Conservation (phyloP, 441 rosid species). For the Pelargonium australe region DNA sequence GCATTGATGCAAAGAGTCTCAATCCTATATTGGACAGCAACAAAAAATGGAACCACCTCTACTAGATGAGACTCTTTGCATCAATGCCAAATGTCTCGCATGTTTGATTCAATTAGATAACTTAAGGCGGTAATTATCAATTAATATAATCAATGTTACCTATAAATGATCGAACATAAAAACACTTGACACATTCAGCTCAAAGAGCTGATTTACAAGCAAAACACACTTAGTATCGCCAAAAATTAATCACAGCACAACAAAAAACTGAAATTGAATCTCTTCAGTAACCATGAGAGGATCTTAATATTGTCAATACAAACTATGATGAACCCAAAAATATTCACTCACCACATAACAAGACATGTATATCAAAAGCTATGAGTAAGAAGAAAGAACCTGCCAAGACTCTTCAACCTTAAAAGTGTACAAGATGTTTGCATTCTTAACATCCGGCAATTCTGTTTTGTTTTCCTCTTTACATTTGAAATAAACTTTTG, state of each 20-base stretch:
- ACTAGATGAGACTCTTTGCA: no score
- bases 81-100: no score
- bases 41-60: no score
- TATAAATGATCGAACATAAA: not conserved
- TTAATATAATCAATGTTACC: not conserved
- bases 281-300: no score
- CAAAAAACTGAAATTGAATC: no score
- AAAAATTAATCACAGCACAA: not conserved
- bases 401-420: constrained; percentile 89
- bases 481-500: constrained; percentile 70
- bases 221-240: not conserved
- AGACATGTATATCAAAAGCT: not conserved
- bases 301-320: no score
- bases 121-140: no score
- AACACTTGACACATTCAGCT: not conserved
- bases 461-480: constrained; percentile 55
- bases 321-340: no score
- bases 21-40: no score
- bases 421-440: constrained; percentile 38
- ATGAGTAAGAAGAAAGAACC: constrained; percentile 27
- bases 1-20: no score
- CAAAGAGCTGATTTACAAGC: not conserved
- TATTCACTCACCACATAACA: not conserved
- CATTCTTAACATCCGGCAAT: constrained; percentile 62
- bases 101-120: no score